Conservation (phyloP, 805 yeast genomes). For the Tetrapisispora namnaoensis region DNA sequence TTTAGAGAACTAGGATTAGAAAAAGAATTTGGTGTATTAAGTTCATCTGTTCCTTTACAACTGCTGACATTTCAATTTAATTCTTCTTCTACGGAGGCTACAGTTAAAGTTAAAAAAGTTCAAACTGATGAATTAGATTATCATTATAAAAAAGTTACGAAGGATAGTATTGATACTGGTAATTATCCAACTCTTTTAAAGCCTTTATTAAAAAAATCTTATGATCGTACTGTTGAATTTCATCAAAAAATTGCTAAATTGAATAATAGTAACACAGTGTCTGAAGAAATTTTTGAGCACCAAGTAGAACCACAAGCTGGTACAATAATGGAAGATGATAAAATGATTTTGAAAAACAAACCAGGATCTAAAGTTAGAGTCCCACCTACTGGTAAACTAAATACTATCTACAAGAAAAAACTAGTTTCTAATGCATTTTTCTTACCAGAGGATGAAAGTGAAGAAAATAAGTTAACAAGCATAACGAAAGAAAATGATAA, state of each 20-base stretch:
- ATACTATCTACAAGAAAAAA: constrained; percentile 62
- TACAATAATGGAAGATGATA: constrained; percentile 71
- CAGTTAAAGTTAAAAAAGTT: constrained; percentile 39
- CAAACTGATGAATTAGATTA: constrained; percentile 60
- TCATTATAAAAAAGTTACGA: constrained; percentile 42
- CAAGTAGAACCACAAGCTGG: constrained; percentile 26
- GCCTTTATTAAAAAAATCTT: constrained; percentile 41
- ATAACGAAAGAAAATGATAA: background rate
- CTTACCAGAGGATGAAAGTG: constrained; percentile 31
- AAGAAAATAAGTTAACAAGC: constrained; percentile 1
- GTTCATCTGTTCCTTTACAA: constrained; percentile 83
- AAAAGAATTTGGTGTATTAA: constrained; percentile 76
- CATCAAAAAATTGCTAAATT: constrained; percentile 28
- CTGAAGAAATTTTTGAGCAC: constrained; percentile 8
- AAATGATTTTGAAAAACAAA: constrained; percentile 68
- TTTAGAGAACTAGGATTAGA: constrained; percentile 90
- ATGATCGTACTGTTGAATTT: constrained; percentile 34
- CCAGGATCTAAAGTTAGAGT: constrained; percentile 60
- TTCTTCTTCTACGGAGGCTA: constrained; percentile 57
- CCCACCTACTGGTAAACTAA: constrained; percentile 85
- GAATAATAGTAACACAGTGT: constrained; percentile 26
- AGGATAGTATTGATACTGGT: constrained; percentile 42
- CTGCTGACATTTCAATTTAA: constrained; percentile 48
- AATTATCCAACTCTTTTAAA: constrained; percentile 41
- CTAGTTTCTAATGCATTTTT: constrained; percentile 45